Evolutionary conservation across 768 basidiomycete genomes (phyloP).

Genomic region (Lentinula raphanica): DNA sequence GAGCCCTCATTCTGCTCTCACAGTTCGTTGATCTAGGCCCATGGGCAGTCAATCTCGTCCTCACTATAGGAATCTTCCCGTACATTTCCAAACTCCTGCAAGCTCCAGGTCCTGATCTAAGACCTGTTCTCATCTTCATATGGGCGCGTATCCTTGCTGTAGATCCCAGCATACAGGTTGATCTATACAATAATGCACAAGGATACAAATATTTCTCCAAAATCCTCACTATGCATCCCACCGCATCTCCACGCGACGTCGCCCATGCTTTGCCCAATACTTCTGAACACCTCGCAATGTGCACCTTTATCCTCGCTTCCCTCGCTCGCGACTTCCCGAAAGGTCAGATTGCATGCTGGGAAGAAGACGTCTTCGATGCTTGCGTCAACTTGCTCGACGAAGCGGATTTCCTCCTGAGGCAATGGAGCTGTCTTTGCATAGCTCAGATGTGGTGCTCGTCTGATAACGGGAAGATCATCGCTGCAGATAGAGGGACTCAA

Average conservation of each 20-base stretch:
- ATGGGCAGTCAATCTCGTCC: conserved; percentile 95
- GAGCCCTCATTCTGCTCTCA: conserved; percentile 91
- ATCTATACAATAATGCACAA: conserved; percentile 74
- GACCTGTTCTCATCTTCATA: conserved; percentile 96
- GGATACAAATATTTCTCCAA: conserved; percentile 85
- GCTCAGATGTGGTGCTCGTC: conserved; percentile 92
- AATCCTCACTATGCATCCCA: conserved; percentile 50
- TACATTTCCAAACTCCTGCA: conserved; percentile 96
- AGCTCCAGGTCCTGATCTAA: conserved; percentile 91
- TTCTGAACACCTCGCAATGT: conserved; percentile 97
- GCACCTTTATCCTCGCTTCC: conserved; percentile 89
- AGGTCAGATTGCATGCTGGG: conserved; percentile 83
- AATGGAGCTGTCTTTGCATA: conserved; percentile 92
- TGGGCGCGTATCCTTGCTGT: conserved; percentile 98
- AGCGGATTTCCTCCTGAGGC: conserved; percentile 86
- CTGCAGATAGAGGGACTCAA: conserved; percentile 74
- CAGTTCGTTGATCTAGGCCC: conserved; percentile 98
- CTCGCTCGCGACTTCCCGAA: conserved; percentile 85
- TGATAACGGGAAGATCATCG: conserved; percentile 84
- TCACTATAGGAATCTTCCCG: conserved; percentile 97
- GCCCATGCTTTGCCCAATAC: conserved; percentile 75
- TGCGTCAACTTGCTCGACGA: conserved; percentile 84
- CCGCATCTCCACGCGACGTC: conserved; percentile 41
- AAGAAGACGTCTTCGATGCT: conserved; percentile 77
- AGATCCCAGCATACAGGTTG: conserved; percentile 88